Evolutionary conservation across 768 basidiomycete genomes (phyloP), one percentile per base, ranked within the genome.

Genomic region (Xerocomus brunneocitrinus): DNA sequence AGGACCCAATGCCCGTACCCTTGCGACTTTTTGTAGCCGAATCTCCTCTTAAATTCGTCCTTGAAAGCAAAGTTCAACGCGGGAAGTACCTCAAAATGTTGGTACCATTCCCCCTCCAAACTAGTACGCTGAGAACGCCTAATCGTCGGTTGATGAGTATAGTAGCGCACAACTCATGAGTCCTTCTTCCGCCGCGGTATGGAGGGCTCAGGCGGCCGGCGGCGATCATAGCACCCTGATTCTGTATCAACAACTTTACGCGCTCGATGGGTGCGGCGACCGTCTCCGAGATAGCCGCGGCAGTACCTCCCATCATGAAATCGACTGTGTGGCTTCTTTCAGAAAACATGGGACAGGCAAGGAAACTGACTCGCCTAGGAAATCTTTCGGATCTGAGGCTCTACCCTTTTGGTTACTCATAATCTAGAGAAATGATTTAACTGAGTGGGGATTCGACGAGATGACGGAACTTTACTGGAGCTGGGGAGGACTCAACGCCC

Each of bases 41-140:
- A 64, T 50, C 64, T 62, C 41, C 63, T 56, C 61, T 77, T 76
- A 60, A 69, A 76, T 19, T 58, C 63, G 56, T 76, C 76, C 64
- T 76, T 74, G 73, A 76, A 75, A n/a, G 75, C 75, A 52, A 76
- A 76, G 63, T 76, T 77, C 46, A 76, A 61, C 0, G 75, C 75
- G 74, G 76, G 62, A 76, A 76, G 67, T 77, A 76, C 47, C 75
- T 70, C 49, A 76, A 56, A 31, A 76, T 64, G 48, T 76, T 76
- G 51, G 76, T 70, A 39, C 72, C 70, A 50, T 76, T 76, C 27
- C 76, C 74, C 35, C 75, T 73, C 76, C 75, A 76, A 58, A 75
- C 74, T 69, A 56, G 35, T 8, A 48, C 6, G 22, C 50, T 64
- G 45, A 64, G 51, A 8, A 50, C 2, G 22, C 34, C 31, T 9